Conservation (phyloP, 106 monocot genomes). For the Xerophyta viscosa region DNA sequence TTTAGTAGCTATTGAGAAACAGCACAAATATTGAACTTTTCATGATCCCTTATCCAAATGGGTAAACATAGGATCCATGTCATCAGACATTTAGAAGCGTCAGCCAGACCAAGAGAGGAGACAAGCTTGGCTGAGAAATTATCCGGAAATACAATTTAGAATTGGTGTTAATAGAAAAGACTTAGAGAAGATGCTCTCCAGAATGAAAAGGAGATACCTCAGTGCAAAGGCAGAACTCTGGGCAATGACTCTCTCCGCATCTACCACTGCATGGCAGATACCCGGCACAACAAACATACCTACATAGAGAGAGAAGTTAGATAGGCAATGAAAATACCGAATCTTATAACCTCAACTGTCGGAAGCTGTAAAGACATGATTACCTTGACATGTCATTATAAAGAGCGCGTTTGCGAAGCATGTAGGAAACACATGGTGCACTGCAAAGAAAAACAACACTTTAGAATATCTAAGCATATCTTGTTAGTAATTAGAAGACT, state of each 20-base stretch:
- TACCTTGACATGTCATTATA: conserved; percentile 99
- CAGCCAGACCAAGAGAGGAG: too few species aligned
- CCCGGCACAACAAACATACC: conserved; percentile 92
- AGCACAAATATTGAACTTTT: too few species aligned
- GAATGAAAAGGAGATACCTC: conserved; percentile 41
- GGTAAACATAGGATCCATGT: too few species aligned
- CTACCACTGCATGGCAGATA: conserved; percentile 90
- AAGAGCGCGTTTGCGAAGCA: conserved; percentile 91
- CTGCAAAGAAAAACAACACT: conserved; percentile 38
- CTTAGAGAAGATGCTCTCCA: too few species aligned
- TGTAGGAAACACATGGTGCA: conserved; percentile 88
- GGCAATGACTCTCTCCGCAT: conserved; percentile 81
- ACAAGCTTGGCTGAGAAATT: too few species aligned
- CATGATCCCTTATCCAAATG: too few species aligned
- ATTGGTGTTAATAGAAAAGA: too few species aligned
- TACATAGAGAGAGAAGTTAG: conserved; percentile 11
- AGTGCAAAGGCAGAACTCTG: conserved; percentile 81
- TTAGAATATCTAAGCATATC: too few species aligned
- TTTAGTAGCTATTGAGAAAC: too few species aligned
- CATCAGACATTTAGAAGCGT: too few species aligned
- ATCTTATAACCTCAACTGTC: not conserved
- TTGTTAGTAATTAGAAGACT: too few species aligned
- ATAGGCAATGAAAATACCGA: not conserved
- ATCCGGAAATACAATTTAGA: too few species aligned
- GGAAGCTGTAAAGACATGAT: not conserved